Conservation (phyloP, 2,329 filamentous ascomycete genomes). For the Ophiocordyceps unilateralis region DNA sequence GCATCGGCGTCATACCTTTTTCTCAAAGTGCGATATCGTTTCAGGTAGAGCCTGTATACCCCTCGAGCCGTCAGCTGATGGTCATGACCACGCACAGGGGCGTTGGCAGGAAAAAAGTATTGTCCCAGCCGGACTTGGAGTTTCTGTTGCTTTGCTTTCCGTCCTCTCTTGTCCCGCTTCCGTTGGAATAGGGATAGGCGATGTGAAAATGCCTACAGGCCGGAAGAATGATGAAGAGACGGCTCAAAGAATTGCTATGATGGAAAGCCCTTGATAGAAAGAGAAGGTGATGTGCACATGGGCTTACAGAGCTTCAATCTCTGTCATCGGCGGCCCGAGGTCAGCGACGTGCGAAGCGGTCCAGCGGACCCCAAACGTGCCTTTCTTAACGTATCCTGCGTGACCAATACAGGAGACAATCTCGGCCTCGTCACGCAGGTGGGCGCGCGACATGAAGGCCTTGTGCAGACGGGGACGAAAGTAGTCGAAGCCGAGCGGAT, state of each 20-base stretch:
- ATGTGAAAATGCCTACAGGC: not conserved
- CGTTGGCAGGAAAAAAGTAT: not conserved
- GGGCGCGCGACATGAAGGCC: constrained; percentile 64
- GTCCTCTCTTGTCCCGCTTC: not conserved
- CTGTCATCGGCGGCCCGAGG: constrained; percentile 24
- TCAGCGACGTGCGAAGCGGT: not conserved
- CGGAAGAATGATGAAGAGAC: not conserved
- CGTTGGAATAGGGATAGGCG: not conserved
- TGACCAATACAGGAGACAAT: constrained; percentile 61
- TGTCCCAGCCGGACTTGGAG: no score
- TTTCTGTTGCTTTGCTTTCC: no score
- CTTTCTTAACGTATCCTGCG: constrained; percentile 84
- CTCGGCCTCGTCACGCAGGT: constrained; percentile 51
- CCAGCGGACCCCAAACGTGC: constrained; percentile 22
- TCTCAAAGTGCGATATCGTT: constrained; percentile 71
- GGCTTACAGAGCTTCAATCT: constrained; percentile 78
- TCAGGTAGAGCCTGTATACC: constrained; percentile 62
- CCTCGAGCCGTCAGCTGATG: constrained; percentile 2
- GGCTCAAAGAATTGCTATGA: not conserved
- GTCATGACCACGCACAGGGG: not conserved
- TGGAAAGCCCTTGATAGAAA: no score
- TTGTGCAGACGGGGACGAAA: constrained; percentile 68
- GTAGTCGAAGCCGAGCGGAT: constrained; percentile 67
- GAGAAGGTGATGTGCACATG: no score
- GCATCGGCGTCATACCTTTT: constrained; percentile 51